phyloP scores from a whole-genome alignment of 805 yeast genomes.

The Monosporozyma aquatica region DNA sequence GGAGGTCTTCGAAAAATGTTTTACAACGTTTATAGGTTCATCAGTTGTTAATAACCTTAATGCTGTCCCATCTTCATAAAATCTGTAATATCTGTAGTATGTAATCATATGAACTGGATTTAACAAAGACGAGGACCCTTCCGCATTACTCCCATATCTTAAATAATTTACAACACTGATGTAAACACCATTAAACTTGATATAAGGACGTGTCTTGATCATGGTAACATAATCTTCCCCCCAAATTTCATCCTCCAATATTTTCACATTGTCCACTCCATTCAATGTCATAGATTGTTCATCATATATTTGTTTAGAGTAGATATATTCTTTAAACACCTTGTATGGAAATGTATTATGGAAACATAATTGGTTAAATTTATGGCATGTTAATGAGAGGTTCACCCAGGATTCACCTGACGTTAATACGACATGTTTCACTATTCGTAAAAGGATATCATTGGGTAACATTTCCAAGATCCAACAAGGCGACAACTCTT shows the following conservation, averaged over 20 bases:
- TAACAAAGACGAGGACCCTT: conserved; percentile 55
- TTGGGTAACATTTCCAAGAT: conserved; percentile 41
- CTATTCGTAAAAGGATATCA: conserved; percentile 47
- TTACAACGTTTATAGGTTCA: conserved; percentile 64
- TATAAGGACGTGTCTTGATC: conserved; percentile 54
- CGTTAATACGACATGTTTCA: conserved; percentile 36
- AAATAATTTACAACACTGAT: conserved; percentile 78
- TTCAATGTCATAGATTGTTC: conserved; percentile 34
- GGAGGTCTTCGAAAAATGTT: conserved; percentile 35
- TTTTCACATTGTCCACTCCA: conserved; percentile 29
- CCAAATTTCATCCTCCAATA: conserved; percentile 34
- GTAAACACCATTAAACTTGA: conserved; percentile 76
- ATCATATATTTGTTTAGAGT: conserved; percentile 46
- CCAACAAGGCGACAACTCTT: conserved; percentile 33
- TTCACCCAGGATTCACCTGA: conserved; percentile 61
- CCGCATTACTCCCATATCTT: conserved; percentile 70
- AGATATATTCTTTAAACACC: conserved; percentile 40
- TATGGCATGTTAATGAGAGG: conserved; percentile 50
- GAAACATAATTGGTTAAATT: conserved; percentile 50
- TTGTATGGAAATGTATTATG: conserved; percentile 43
- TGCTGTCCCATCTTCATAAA: conserved; percentile 70
- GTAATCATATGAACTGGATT: conserved; percentile 79
- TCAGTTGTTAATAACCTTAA: conserved; percentile 58
- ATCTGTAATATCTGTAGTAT: conserved; percentile 77
- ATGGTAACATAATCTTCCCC: conserved; percentile 31